A percentile compares a stretch with the other conserved stretches of the same genome.
phyloP scores from a whole-genome alignment of 805 yeast species.

The Candida odintsovae region DNA sequence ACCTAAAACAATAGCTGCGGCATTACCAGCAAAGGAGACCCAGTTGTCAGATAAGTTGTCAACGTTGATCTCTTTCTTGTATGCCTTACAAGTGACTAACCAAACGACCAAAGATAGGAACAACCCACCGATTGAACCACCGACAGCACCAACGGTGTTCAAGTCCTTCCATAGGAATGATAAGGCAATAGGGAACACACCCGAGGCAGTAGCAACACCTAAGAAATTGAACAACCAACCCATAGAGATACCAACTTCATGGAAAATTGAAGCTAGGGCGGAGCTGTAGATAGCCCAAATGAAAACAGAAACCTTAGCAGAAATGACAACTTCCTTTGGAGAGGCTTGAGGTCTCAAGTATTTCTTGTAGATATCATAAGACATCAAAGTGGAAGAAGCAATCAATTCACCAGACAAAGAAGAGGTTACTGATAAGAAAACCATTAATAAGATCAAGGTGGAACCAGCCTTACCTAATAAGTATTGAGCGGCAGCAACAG shows the following conservation, averaged over 20 bases:
- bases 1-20: slow-evolving; percentile 32
- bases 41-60: slow-evolving; percentile 29
- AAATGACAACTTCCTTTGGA: slow-evolving; percentile 35
- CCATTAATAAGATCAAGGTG: slow-evolving; percentile 34
- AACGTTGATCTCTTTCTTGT: slow-evolving; percentile 32
- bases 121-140: slow-evolving; percentile 34
- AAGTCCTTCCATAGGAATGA: slow-evolving; percentile 35
- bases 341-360: slow-evolving; percentile 38
- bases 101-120: slow-evolving; percentile 31
- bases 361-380: slow-evolving; percentile 41
- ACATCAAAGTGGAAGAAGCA: slow-evolving; percentile 35
- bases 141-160: slow-evolving; percentile 32
- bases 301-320: slow-evolving; percentile 38
- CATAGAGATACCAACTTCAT: slow-evolving; percentile 29
- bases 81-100: slow-evolving; percentile 32
- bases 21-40: slow-evolving; percentile 39
- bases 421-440: slow-evolving; percentile 36
- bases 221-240: slow-evolving; percentile 35
- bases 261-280: slow-evolving; percentile 33
- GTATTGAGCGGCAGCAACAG: slow-evolving; percentile 35
- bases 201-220: slow-evolving; percentile 38
- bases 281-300: slow-evolving; percentile 31
- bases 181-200: slow-evolving; percentile 33
- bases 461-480: slow-evolving; percentile 40
- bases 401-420: slow-evolving; percentile 37